Evolutionary conservation across 345 rosid genomes (phyloP).

Genomic region (Hevea brasiliensis): DNA sequence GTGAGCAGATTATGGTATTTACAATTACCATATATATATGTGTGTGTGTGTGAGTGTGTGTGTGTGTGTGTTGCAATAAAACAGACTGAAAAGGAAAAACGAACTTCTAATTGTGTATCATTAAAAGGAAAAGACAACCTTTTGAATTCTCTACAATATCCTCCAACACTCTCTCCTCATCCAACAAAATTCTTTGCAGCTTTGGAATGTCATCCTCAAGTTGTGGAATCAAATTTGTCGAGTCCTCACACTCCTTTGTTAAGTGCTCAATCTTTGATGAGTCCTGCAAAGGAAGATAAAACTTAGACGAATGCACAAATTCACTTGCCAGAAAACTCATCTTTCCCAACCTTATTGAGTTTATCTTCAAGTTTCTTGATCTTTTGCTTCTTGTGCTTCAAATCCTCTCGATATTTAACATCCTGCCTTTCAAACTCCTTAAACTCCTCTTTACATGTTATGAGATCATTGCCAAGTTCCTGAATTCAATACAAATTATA

Average conservation of each 20-base stretch:
- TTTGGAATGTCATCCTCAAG: conserved; percentile 77
- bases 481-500: conserved; percentile 26
- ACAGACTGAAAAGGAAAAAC: background rate
- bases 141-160: conserved; percentile 72
- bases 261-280: conserved; percentile 57
- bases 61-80: background rate
- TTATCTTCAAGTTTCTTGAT: conserved; percentile 90
- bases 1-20: background rate
- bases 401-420: conserved; percentile 83
- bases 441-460: conserved; percentile 76
- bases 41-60: too few species aligned
- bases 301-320: conserved; percentile 26
- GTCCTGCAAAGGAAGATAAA: conserved; percentile 52
- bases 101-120: background rate
- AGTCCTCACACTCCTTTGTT: conserved; percentile 65
- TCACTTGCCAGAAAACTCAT: conserved; percentile 15
- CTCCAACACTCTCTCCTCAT: conserved; percentile 76
- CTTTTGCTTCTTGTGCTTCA: conserved; percentile 93
- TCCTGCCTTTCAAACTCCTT: conserved; percentile 97
- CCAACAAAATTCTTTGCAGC: conserved; percentile 58
- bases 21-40: background rate
- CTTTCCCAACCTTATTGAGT: conserved; percentile 59
- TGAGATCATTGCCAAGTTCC: conserved; percentile 75
- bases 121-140: conserved; percentile 45
- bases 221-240: conserved; percentile 62